Percentiles rank a stretch among this genome's conserved stretches.
phyloP scores from a whole-genome alignment of 1,139 yeast species.

The Suhomyces bolitotheri region DNA sequence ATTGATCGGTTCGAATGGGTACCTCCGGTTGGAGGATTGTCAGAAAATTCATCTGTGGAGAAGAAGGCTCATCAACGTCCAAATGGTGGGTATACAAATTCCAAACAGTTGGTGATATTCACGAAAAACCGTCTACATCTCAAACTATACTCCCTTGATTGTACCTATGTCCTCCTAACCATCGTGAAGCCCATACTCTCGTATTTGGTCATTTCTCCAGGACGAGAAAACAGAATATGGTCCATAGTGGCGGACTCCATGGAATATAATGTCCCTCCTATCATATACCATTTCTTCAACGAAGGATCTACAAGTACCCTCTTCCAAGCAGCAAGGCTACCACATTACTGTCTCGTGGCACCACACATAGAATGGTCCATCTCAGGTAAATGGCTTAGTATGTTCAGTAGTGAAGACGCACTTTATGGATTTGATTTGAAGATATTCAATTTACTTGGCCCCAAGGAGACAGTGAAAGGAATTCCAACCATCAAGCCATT shows the following conservation, averaged over 20 bases:
- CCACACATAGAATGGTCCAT: conserved; percentile 34
- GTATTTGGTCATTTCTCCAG: conserved; percentile 21
- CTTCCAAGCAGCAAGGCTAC: conserved; percentile 10
- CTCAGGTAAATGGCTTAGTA: conserved; percentile 38
- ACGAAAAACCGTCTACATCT: conserved; percentile 29
- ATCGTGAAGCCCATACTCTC: conserved; percentile 31
- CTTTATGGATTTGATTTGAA: conserved; percentile 34
- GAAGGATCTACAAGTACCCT: conserved; percentile 33
- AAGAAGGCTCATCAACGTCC: background rate
- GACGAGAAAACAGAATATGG: conserved; percentile 27
- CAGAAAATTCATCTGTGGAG: no score
- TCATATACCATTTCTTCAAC: conserved; percentile 37
- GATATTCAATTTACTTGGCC: conserved; percentile 30
- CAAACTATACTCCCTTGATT: conserved; percentile 41
- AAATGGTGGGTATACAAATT: conserved; percentile 30
- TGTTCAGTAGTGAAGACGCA: conserved; percentile 26
- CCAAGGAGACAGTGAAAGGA: conserved; percentile 2
- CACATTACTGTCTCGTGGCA: conserved; percentile 13
- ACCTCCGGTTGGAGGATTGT: no score
- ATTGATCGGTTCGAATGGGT: conserved; percentile 40
- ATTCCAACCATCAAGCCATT: conserved; percentile 2
- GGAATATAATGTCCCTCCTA: conserved; percentile 22
- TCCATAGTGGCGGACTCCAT: conserved; percentile 23
- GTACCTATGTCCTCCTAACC: conserved; percentile 35
- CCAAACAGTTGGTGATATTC: conserved; percentile 37